These are phyloP conservation scores for Picea sitchensis DNA, from an alignment of 75 land plant species.

Conservation along the genomic window DNA sequence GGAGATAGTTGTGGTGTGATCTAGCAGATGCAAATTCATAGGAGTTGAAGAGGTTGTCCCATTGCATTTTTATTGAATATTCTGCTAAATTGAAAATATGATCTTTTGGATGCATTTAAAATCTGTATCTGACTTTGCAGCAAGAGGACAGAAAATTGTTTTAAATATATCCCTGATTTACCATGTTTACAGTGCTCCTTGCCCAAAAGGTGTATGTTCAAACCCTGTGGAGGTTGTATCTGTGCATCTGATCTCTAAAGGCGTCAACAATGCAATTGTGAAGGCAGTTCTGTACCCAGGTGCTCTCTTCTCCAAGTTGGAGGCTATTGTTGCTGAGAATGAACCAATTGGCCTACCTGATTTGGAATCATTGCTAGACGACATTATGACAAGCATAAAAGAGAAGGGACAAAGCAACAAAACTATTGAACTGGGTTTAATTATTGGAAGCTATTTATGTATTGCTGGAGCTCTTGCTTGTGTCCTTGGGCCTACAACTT, in stretches of 20 bases:
- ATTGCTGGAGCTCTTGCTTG: slow-evolving; percentile 17
- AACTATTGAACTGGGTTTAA: slow-evolving; percentile 8
- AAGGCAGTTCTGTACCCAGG: slow-evolving; percentile 27
- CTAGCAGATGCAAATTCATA: neutral
- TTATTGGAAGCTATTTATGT: slow-evolving; percentile 20
- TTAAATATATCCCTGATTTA: neutral
- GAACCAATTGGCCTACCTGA: slow-evolving; percentile 17
- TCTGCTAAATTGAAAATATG: neutral
- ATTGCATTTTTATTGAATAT: neutral
- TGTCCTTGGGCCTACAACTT: slow-evolving; percentile 12
- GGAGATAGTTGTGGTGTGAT: neutral
- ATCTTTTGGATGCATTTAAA: neutral
- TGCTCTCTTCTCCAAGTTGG: slow-evolving; percentile 14
- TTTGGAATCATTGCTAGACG: slow-evolving; percentile 9
- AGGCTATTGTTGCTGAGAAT: slow-evolving; percentile 17
- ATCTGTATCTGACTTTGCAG: neutral
- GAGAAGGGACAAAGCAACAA: neutral
- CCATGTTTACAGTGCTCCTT: slow-evolving; percentile 21
- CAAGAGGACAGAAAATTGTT: neutral
- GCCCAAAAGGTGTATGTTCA: slow-evolving; percentile 22
- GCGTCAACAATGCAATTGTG: slow-evolving; percentile 1
- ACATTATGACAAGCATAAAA: neutral
- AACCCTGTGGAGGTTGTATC: slow-evolving; percentile 28
- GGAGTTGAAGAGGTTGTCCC: neutral
- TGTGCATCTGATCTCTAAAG: slow-evolving; percentile 12